A percentile compares a stretch with the other conserved stretches of the same genome.
phyloP scores from a whole-genome alignment of 805 yeast species.

The Candida pini region DNA sequence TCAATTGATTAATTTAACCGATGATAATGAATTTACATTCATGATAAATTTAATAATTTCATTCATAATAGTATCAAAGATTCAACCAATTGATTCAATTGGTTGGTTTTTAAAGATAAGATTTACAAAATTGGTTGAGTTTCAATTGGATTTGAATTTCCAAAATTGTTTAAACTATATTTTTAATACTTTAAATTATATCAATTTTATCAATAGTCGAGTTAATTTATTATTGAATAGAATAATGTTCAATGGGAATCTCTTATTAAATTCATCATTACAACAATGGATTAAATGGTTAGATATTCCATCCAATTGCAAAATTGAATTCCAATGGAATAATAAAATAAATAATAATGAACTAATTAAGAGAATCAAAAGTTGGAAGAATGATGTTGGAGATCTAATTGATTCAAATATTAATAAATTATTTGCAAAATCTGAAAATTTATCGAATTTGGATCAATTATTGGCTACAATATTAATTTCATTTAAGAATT shows the following conservation, averaged over 20 bases:
- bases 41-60: conserved; percentile 21
- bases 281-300: conserved; percentile 27
- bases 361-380: conserved; percentile 5
- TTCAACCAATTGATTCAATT: conserved; percentile 18
- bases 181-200: conserved; percentile 25
- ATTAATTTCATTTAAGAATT: conserved; percentile 25
- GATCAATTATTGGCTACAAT: conserved; percentile 14
- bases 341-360: conserved; percentile 3
- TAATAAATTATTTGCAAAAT: conserved; percentile 4
- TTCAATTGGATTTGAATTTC: conserved; percentile 14
- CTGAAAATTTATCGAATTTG: conserved; percentile 12
- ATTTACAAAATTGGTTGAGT: conserved; percentile 7
- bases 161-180: conserved; percentile 23
- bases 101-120: conserved; percentile 21
- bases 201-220: conserved; percentile 19
- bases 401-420: conserved; percentile 8
- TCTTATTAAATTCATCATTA: conserved; percentile 23
- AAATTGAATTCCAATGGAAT: conserved; percentile 17
- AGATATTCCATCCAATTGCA: conserved; percentile 10
- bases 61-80: conserved; percentile 15
- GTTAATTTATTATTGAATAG: conserved; percentile 18
- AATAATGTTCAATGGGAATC: conserved; percentile 19
- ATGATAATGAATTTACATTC: conserved; percentile 27
- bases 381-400: conserved; percentile 22
- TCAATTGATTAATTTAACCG: conserved; percentile 15